Evolutionary conservation across 768 basidiomycete genomes (phyloP).

Genomic region (Suillus lakei): DNA sequence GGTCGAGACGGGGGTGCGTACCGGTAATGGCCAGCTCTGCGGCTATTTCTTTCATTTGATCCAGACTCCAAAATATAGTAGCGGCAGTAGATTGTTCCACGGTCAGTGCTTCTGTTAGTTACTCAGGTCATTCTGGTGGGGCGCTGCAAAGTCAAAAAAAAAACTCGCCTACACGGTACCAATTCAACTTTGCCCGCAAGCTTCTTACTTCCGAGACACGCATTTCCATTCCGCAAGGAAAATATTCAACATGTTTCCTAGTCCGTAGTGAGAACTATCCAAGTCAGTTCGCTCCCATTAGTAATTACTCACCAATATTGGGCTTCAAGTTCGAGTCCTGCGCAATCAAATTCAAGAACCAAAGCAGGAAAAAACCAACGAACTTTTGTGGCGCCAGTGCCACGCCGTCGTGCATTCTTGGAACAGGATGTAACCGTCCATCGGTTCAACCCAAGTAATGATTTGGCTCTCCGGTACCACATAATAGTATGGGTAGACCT

Average conservation of each 20-base stretch:
- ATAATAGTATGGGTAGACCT: conserved; percentile 3
- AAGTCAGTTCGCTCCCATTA: no score
- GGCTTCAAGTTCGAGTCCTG: background rate
- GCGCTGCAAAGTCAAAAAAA: no score
- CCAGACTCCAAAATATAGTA: no score
- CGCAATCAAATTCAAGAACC: background rate
- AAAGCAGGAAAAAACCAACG: background rate
- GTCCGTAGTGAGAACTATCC: no score
- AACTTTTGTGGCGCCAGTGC: conserved; percentile 4
- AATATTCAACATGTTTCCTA: conserved; percentile 8
- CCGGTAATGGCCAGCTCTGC: no score
- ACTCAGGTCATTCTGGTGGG: no score
- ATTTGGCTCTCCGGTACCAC: background rate
- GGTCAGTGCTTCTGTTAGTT: no score
- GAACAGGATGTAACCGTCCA: conserved; percentile 4
- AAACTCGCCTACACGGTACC: no score
- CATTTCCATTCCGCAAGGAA: background rate
- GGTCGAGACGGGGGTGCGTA: no score
- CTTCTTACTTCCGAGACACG: background rate
- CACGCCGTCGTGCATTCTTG: background rate
- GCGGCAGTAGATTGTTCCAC: no score
- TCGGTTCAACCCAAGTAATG: background rate
- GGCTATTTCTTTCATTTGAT: no score
- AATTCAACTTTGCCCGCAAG: background rate
- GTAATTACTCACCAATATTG: conserved; percentile 7